A percentile compares a stretch with the other conserved stretches of the same genome.
Conservation (phyloP, 2,329 filamentous ascomycete species). For the Teratosphaeria epicoccoides region DNA sequence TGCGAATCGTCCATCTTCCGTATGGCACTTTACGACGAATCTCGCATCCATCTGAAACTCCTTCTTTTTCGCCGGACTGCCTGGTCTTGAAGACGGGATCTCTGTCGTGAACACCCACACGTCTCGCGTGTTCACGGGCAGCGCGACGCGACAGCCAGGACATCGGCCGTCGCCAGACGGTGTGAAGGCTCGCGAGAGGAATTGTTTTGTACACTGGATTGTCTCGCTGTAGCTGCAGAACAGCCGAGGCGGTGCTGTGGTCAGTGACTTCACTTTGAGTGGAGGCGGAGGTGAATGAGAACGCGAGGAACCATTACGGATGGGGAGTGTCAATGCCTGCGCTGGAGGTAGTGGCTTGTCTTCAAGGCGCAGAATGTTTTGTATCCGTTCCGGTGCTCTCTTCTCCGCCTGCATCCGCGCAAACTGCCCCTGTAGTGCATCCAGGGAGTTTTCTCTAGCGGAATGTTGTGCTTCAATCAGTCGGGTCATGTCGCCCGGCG, state of each 20-base stretch:
- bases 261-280: neutral
- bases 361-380: neutral
- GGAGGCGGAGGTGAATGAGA: neutral
- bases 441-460: slow-evolving; percentile 31
- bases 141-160: neutral
- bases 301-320: neutral
- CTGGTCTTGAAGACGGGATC: neutral
- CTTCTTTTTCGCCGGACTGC: neutral
- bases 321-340: neutral
- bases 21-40: slow-evolving; percentile 3
- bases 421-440: slow-evolving; percentile 25
- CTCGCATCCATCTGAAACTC: neutral
- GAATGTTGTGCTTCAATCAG: slow-evolving; percentile 31
- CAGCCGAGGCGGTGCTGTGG: neutral
- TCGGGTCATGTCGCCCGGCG: slow-evolving; percentile 29
- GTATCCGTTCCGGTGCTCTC: neutral
- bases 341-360: neutral
- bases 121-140: slow-evolving; percentile 1
- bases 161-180: neutral
- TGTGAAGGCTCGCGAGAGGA: neutral
- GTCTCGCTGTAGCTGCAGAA: slow-evolving; percentile 1
- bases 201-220: neutral
- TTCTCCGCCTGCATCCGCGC: neutral
- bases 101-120: slow-evolving; percentile 1
- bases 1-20: neutral